Base-by-base conservation (phyloP, 2,329 filamentous ascomycete genomes). In the Calonectria fujianensis region DNA sequence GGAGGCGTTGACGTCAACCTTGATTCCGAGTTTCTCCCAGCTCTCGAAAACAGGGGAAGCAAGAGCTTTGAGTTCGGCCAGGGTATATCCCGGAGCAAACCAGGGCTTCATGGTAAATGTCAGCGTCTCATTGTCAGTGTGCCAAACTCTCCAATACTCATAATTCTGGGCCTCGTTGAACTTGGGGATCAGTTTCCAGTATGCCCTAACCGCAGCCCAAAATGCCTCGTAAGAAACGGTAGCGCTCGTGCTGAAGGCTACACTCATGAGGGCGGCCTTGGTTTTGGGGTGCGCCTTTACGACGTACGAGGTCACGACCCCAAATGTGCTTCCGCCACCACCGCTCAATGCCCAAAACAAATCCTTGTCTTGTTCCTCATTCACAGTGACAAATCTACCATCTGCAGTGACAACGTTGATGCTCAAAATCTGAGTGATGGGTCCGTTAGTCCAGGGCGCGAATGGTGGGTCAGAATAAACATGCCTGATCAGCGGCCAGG, bases 81-180 rank as follows among this genome's bases (percentile, higher is more conserved):
- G 57, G 16, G 35, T 63, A 16, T 63, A 63, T 63, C 57, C 57
- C 16, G 57, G 57, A 6, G 57, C 57, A 20, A 63, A 63, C 57
- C 57, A 63, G 10, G 57, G 57, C 24, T 63, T 63, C 57, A 63
- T 63, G 14, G 57, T 41, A 24, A 63, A 63, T 29, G 57, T 39
- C 57, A 63, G 29, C 9, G 57, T 63, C n/a, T 37, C 57, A 13
- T 63, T 37, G 24, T 63, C 35, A 10, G 35, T 41, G 35, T 63
- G 57, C 57, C 57, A 63, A 27, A 63, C 27, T 11, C 57, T 63
- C 57, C 57, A 63, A 31, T 63, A 63, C 57, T 63, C 57, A 4
- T 63, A 63, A 16, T 63, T 18, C 31, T 63, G 57, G 8, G 57
- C 57, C 24, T 41, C 35, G n/a, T 63, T 63, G 24, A 63, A 63